Percentiles rank a stretch among this genome's conserved stretches.
These are phyloP conservation scores for Collybia sp. DNA, from an alignment of 768 basidiomycete genomes.

Conservation along the genomic window DNA sequence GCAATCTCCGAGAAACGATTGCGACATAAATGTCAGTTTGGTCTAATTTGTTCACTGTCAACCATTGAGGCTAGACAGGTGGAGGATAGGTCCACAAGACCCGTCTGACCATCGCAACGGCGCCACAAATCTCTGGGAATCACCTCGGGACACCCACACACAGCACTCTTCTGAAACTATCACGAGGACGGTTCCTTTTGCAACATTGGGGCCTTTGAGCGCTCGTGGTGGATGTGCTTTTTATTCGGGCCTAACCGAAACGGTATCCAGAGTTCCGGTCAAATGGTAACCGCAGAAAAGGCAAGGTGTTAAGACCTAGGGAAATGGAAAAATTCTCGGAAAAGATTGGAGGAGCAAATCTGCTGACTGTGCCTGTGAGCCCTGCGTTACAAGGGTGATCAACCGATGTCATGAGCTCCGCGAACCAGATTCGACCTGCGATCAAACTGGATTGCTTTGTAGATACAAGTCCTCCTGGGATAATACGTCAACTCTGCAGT, in stretches of 20 bases:
- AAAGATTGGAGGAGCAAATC: constrained; percentile 41
- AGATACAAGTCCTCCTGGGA: constrained; percentile 33
- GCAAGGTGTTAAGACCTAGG: constrained; percentile 32
- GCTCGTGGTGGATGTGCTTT: constrained; percentile 25
- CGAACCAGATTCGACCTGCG: constrained; percentile 38
- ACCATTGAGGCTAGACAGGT: too few species aligned
- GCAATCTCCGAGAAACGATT: constrained; percentile 5
- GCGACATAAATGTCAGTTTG: too few species aligned
- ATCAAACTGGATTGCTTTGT: constrained; percentile 38
- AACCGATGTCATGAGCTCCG: constrained; percentile 38
- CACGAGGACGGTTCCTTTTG: constrained; percentile 21
- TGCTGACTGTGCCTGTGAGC: constrained; percentile 41
- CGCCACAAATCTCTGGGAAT: constrained; percentile 28
- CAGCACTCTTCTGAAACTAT: constrained; percentile 27
- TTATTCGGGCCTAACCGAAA: constrained; percentile 46
- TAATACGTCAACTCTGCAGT: constrained; percentile 40
- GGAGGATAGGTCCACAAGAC: too few species aligned
- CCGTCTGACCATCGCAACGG: constrained; percentile 9
- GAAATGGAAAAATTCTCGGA: constrained; percentile 35
- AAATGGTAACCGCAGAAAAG: constrained; percentile 33
- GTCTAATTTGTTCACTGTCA: too few species aligned
- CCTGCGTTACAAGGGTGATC: constrained; percentile 37
- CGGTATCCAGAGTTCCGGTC: constrained; percentile 45
- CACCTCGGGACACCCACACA: constrained; percentile 19
- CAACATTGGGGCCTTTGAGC: constrained; percentile 30